These are phyloP conservation scores for Excoecaria agallocha DNA, from an alignment of 345 rosid species.

Conservation along the genomic window DNA sequence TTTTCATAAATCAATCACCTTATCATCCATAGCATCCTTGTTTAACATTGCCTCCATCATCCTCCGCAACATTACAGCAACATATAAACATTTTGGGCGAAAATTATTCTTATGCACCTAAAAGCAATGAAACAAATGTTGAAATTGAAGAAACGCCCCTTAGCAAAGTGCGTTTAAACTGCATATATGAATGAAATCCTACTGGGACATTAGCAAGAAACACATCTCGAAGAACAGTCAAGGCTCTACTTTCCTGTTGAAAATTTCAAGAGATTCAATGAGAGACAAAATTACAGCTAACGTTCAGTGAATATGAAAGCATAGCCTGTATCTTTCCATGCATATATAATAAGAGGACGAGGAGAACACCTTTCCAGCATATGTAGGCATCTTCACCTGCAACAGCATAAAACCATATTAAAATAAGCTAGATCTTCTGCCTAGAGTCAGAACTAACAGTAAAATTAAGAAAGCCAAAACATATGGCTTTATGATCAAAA, in stretches of 20 bases:
- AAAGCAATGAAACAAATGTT: conserved; percentile 18
- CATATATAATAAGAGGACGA: background rate
- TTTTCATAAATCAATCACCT: conserved; percentile 43
- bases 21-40: conserved; percentile 98
- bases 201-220: conserved; percentile 93
- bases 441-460: background rate
- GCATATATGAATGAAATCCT: conserved; percentile 28
- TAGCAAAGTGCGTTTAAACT: background rate
- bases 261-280: background rate
- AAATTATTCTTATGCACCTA: conserved; percentile 67
- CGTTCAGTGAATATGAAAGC: background rate
- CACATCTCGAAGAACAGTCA: conserved; percentile 59
- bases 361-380: conserved; percentile 42
- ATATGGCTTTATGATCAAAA: background rate
- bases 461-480: background rate
- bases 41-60: conserved; percentile 90
- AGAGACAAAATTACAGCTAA: background rate
- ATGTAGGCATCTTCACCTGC: conserved; percentile 59
- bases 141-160: conserved; percentile 21
- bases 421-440: background rate
- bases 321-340: background rate
- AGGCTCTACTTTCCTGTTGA: conserved; percentile 63
- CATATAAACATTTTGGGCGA: conserved; percentile 88
- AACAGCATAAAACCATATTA: conserved; percentile 17
- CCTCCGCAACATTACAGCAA: conserved; percentile 90